These are phyloP conservation scores for Solanum sitiens DNA, from an alignment of 257 asterid species.

Conservation along the genomic window DNA sequence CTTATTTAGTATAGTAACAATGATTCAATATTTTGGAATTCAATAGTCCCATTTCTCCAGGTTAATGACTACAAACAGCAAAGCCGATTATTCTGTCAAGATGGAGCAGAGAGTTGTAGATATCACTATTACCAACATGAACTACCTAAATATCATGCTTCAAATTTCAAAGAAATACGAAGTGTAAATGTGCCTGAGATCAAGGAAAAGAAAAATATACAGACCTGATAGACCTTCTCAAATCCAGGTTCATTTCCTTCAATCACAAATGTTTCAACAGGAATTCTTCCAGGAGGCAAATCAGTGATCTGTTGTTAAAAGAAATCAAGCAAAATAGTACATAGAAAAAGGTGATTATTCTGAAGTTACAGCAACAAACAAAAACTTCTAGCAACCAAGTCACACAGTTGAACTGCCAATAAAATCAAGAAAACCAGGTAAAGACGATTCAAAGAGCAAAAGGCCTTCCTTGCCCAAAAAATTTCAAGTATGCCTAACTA, in stretches of 20 bases:
- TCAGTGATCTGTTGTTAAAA: slow-evolving; percentile 65
- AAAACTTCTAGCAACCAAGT: background rate
- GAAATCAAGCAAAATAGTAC: background rate
- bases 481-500: no score
- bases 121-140: background rate
- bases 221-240: slow-evolving; percentile 72
- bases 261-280: slow-evolving; percentile 55
- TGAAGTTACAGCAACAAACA: background rate
- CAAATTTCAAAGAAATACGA: background rate
- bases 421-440: background rate
- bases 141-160: background rate
- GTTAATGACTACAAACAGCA: background rate
- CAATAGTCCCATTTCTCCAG: background rate
- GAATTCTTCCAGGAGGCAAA: slow-evolving; percentile 95
- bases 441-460: background rate
- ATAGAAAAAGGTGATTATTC: background rate
- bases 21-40: background rate
- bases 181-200: background rate
- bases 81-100: background rate
- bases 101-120: background rate
- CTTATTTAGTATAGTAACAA: background rate
- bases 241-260: slow-evolving; percentile 79
- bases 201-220: background rate
- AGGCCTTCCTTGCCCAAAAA: background rate
- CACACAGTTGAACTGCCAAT: background rate